Evolutionary conservation across 2,329 filamentous ascomycete genomes (phyloP), one percentile per base, ranked within the genome.

Genomic region (Lecanicillium sp.): DNA sequence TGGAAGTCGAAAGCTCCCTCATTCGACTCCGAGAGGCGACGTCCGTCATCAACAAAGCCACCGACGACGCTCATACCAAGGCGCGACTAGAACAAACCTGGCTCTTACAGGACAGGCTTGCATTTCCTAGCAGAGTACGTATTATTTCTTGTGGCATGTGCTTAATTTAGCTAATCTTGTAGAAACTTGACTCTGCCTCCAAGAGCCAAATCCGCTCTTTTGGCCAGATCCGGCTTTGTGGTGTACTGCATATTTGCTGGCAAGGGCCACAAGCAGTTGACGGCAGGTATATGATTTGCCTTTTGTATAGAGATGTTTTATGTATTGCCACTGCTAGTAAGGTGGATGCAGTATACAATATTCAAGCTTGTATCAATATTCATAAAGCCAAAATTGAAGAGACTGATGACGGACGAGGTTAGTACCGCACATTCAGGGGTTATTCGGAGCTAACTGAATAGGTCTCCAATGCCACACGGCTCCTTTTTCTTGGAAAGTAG

Each of bases 401-500:
- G 48, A 71, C 79, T 3, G 84, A 90, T 59, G 90, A 91, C 61
- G 84, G 84, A 17, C 77, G 81, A 73, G 87, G 87, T 80, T 64
- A 62, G 69, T 39, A 32, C 55, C 51, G 50, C 21, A 20, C 2
- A 6, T 17, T 2, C 23, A 2, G 17, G 3, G 2, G 17, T 35
- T n/a, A 7, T 8, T n/a, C 15, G 17, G 19, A 20, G 19, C 32
- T 51, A 23, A 51, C 56, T 62, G 48, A 39, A 38, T 52, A 95
- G 90, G 89, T 1, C 63, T 97, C 7, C 89, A 91, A 71, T 96
- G 90, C 59, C 84, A 93, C 54, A 87, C 86, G 3, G 87, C 87
- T 1, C 83, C 87, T 0, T 87, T 87, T 63, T 93, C 90, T 1
- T 97, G 90, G 91, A 98, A 97, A 62, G 60, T 96, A 10, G 75